A percentile compares a stretch with the other conserved stretches of the same genome.
These are phyloP conservation scores for Puya raimondii DNA, from an alignment of 176 grass and related monocot species.

Conservation along the genomic window DNA sequence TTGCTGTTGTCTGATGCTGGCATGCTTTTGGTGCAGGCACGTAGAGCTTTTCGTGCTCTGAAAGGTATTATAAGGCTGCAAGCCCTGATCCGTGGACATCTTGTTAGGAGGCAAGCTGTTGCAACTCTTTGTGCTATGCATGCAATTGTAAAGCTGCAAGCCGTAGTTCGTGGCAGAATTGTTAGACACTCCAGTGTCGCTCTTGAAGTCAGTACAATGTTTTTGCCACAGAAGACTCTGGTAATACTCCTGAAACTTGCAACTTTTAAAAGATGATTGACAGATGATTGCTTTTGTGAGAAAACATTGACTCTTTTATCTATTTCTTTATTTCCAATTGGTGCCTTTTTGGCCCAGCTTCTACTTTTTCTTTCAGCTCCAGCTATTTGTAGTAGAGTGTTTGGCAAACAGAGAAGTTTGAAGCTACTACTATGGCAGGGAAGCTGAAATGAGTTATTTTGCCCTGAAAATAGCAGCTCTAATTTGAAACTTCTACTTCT, in stretches of 20 bases:
- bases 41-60: conserved; percentile 72
- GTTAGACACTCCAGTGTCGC: conserved; percentile 30
- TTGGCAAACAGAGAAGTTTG: too few relatives aligned
- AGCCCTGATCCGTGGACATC: conserved; percentile 82
- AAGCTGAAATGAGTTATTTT: too few relatives aligned
- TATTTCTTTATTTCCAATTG: too few relatives aligned
- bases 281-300: too few relatives aligned
- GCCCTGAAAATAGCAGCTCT: too few relatives aligned
- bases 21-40: conserved; percentile 41
- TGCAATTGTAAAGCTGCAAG: conserved; percentile 68
- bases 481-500: too few relatives aligned
- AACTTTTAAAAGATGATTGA: too few relatives aligned
- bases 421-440: too few relatives aligned
- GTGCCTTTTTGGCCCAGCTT: too few relatives aligned
- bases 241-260: conserved; percentile 20
- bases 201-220: conserved; percentile 25
- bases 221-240: conserved; percentile 24
- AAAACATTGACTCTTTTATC: too few relatives aligned
- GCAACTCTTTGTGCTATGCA: conserved; percentile 57
- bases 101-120: conserved; percentile 88
- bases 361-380: too few relatives aligned
- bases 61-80: conserved; percentile 97
- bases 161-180: conserved; percentile 64
- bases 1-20: neutral
- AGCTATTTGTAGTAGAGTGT: too few relatives aligned